These are phyloP conservation scores for Apiotrichum veenhuisii DNA, from an alignment of 1,284 basidiomycete species.

Conservation along the genomic window DNA sequence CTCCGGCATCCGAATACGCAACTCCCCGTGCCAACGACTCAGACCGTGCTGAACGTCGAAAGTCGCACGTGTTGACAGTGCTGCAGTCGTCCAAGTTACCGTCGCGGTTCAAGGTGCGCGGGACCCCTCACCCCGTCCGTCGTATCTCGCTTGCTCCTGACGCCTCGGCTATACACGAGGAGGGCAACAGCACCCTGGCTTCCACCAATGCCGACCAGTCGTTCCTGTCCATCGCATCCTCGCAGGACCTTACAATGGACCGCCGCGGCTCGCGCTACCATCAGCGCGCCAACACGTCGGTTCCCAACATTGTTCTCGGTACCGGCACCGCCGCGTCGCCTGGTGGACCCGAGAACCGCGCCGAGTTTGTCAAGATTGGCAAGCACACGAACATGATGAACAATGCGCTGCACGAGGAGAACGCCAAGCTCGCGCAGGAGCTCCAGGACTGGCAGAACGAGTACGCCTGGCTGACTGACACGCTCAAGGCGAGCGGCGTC, in stretches of 20 bases:
- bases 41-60: conserved; percentile 37
- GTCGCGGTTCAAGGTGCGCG: conserved; percentile 20
- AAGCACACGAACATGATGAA: conserved; percentile 49
- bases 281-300: conserved; percentile 41
- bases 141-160: conserved; percentile 28
- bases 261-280: conserved; percentile 30
- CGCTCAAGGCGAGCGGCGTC: conserved; percentile 32
- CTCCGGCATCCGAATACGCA: background rate
- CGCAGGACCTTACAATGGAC: conserved; percentile 46
- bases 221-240: conserved; percentile 46
- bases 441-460: conserved; percentile 42
- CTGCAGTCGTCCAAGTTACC: conserved; percentile 31
- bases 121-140: conserved; percentile 40
- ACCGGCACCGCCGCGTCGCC: conserved; percentile 15
- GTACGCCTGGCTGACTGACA: conserved; percentile 23
- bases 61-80: conserved; percentile 41
- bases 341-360: conserved; percentile 29
- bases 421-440: conserved; percentile 39
- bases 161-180: conserved; percentile 30
- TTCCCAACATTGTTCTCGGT: conserved; percentile 37
- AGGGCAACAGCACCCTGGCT: conserved; percentile 15
- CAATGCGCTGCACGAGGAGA: conserved; percentile 42
- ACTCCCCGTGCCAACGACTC: conserved; percentile 34
- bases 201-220: conserved; percentile 29
- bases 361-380: conserved; percentile 45